Evolutionary conservation across 805 yeast species (phyloP).

Genomic region (Saturnispora zaruensis): DNA sequence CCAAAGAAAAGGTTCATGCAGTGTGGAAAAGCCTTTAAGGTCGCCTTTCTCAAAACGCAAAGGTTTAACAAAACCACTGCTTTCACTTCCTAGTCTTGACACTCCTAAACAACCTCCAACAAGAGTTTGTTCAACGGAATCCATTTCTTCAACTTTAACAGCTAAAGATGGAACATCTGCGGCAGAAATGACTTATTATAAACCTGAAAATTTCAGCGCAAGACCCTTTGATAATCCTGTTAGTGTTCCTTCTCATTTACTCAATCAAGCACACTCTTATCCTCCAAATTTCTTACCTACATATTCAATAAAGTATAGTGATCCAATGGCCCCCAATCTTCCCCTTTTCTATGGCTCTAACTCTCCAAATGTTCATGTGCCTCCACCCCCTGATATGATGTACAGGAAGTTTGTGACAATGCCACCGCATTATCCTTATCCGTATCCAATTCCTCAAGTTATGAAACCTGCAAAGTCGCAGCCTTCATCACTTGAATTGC

Average conservation of each 20-base stretch:
- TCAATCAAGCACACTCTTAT: background rate
- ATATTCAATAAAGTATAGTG: background rate
- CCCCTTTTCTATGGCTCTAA: background rate
- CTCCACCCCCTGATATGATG: background rate
- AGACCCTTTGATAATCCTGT: background rate
- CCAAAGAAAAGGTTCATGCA: background rate
- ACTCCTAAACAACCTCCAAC: background rate
- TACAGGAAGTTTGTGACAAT: background rate
- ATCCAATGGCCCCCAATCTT: background rate
- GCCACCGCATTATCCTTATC: constrained; percentile 8
- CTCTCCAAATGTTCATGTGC: background rate
- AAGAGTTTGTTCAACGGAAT: background rate
- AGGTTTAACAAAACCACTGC: background rate
- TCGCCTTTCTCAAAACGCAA: background rate
- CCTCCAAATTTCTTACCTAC: background rate
- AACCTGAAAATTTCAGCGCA: background rate
- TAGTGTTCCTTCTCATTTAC: background rate
- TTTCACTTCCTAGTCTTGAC: background rate
- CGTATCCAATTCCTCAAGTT: background rate
- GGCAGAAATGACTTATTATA: background rate
- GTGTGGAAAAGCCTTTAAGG: background rate
- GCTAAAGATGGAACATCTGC: background rate
- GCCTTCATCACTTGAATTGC: background rate
- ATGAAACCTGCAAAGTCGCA: background rate
- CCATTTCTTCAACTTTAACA: background rate